A percentile compares a stretch with the other conserved stretches of the same genome.
Conservation (phyloP, 345 rosid genomes). For the Eucalyptus pauciflora region DNA sequence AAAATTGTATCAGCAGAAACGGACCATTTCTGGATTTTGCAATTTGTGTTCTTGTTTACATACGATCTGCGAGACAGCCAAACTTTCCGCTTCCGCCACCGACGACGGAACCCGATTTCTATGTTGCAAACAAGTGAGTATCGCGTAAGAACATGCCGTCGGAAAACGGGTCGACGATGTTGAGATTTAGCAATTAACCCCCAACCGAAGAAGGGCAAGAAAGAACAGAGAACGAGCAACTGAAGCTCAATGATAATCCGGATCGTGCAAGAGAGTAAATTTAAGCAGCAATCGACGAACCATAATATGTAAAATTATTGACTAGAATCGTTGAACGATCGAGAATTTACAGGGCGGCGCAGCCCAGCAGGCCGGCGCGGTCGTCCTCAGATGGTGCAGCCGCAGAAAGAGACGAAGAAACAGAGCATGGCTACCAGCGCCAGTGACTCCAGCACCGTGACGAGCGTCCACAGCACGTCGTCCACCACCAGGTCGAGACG, state of each 20-base stretch:
- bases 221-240: not conserved
- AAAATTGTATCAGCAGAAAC: not conserved
- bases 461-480: conserved; percentile 55
- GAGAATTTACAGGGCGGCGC: not conserved
- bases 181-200: not conserved
- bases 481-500: conserved; percentile 40
- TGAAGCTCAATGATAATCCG: not conserved
- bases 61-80: not conserved
- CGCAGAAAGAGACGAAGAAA: conserved; percentile 71
- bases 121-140: not conserved
- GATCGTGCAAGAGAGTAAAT: not conserved
- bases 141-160: not conserved
- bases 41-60: not conserved
- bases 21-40: conserved; percentile 8
- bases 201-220: not conserved
- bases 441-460: conserved; percentile 54
- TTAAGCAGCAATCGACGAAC: not conserved
- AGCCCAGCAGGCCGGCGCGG: not conserved
- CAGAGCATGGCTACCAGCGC: conserved; percentile 63
- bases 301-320: not conserved
- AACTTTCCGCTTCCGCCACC: not conserved
- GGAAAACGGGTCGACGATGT: not conserved
- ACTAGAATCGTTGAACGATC: not conserved
- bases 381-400: conserved; percentile 60
- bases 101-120: not conserved